Evolutionary conservation across 352 stramenopile species (phyloP).

Genomic region (Phytophthora citrophthora): DNA sequence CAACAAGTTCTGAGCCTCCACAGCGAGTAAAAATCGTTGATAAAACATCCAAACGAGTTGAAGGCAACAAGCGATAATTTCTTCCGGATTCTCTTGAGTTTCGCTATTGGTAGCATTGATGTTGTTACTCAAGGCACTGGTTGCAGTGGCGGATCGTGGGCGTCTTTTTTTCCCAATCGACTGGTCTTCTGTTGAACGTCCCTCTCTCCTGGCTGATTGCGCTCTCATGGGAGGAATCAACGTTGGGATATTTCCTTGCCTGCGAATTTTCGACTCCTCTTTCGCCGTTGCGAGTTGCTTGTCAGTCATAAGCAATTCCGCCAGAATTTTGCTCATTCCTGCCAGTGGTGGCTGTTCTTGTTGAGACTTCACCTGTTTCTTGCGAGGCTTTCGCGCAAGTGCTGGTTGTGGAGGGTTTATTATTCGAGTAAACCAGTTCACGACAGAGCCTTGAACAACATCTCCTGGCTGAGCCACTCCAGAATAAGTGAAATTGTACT

Average conservation of each 20-base stretch:
- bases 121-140: background rate
- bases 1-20: conserved; percentile 45
- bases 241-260: conserved; percentile 45
- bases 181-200: conserved; percentile 11
- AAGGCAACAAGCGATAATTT: conserved; percentile 26
- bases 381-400: conserved; percentile 15
- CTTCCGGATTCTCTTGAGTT: conserved; percentile 15
- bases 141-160: conserved; percentile 15
- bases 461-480: conserved; percentile 2
- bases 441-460: background rate
- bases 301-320: conserved; percentile 43
- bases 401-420: conserved; percentile 16
- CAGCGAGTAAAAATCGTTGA: conserved; percentile 59
- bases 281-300: conserved; percentile 34
- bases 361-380: conserved; percentile 23
- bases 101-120: conserved; percentile 1
- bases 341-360: background rate
- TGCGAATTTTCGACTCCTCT: conserved; percentile 42
- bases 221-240: conserved; percentile 20
- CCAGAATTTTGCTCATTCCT: conserved; percentile 37
- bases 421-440: conserved; percentile 34
- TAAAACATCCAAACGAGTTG: conserved; percentile 65
- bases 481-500: conserved; percentile 24
- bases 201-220: background rate
- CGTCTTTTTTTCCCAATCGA: conserved; percentile 8